Evolutionary conservation across 2,329 filamentous ascomycete species (phyloP), one percentile per base, ranked within the genome.

Genomic region (Alternaria panax): DNA sequence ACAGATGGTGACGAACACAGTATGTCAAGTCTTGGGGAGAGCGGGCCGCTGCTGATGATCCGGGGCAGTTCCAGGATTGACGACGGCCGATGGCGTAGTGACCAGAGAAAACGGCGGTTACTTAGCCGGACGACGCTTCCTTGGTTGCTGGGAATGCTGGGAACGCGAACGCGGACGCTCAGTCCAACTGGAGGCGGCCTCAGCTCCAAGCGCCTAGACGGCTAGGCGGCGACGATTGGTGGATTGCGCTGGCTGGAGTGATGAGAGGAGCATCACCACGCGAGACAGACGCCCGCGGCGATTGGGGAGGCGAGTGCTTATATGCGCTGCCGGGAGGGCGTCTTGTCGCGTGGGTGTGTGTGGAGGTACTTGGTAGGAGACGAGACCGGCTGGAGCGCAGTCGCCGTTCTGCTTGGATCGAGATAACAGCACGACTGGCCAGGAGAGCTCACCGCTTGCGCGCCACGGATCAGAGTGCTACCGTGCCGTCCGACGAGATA

Each of bases 1-100:
- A 46, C 34, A 42, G 55, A 38, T 52, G 51, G 62, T 64, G 59
- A 59, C 62, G 59, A 59, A 57, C 56, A 8, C 47, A 62, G 42
- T 42, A 40, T 51, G 51, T 55, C 58, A 57, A 52, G 51, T 42
- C 25, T 20, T 45, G 45, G 32, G 27, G 24, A 27, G 46, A 3
- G 48, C 53, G 57, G 57, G 56, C 48, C 25, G 60, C 40, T 52
- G 40, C 24, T 46, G 57, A 36, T 47, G 58, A 60, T 63, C 60
- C 57, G 60, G 57, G 61, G 58, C 52, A 25, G 12, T 53, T 53
- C 48, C 46, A 59, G 28, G 57, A n/a, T 56, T 12, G 47, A 38
- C 8, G 53, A 28, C 32, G 32, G 30, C 22, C 30, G 48, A 57
- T 52, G 40, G 47, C 41, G 54, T 32, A 45, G 46, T 57, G 18